Percentiles rank a stretch among this genome's conserved stretches.
Conservation (phyloP, 305 asterid species). For the Euphrasia arctica region DNA sequence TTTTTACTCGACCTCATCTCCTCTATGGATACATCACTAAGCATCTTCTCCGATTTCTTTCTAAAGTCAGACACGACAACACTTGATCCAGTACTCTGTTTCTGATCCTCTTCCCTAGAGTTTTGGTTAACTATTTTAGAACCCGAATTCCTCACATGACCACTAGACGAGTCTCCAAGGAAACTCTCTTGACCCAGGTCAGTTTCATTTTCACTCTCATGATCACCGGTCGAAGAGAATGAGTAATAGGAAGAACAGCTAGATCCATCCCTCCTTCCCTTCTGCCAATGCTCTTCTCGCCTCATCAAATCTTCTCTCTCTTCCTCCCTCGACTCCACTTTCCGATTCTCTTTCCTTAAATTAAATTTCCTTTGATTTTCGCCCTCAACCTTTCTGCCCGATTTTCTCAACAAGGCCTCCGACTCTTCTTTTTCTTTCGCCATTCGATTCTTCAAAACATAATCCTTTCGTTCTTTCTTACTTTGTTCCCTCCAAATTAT, state of each 20-base stretch:
- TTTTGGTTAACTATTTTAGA: conserved; percentile 36
- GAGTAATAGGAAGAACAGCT: conserved; percentile 86
- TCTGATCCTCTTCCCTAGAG: conserved; percentile 26
- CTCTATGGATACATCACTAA: conserved; percentile 53
- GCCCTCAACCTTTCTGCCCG: conserved; percentile 5
- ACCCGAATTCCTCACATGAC: conserved; percentile 35
- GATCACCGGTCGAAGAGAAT: conserved; percentile 54
- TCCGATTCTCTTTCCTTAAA: conserved; percentile 23
- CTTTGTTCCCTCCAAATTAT: conserved; percentile 27
- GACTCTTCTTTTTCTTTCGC: conserved; percentile 30
- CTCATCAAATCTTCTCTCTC: conserved; percentile 43
- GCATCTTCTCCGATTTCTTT: conserved; percentile 89
- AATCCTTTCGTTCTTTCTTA: conserved; percentile 20
- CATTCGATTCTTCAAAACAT: conserved; percentile 20
- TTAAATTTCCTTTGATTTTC: no score
- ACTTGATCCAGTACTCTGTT: conserved; percentile 40
- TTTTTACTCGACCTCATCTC: conserved; percentile 42
- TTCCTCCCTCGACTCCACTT: conserved; percentile 29
- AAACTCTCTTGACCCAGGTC: conserved; percentile 25
- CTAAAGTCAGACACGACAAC: conserved; percentile 52
- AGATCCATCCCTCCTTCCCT: conserved; percentile 68
- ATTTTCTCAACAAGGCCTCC: conserved; percentile 32
- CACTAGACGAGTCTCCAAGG: conserved; percentile 30
- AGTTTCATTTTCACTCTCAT: conserved; percentile 49
- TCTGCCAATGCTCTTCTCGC: conserved; percentile 48